Evolutionary conservation across 2,329 filamentous ascomycete species (phyloP), one percentile per base, ranked within the genome.

Genomic region (Fusarium napiforme): DNA sequence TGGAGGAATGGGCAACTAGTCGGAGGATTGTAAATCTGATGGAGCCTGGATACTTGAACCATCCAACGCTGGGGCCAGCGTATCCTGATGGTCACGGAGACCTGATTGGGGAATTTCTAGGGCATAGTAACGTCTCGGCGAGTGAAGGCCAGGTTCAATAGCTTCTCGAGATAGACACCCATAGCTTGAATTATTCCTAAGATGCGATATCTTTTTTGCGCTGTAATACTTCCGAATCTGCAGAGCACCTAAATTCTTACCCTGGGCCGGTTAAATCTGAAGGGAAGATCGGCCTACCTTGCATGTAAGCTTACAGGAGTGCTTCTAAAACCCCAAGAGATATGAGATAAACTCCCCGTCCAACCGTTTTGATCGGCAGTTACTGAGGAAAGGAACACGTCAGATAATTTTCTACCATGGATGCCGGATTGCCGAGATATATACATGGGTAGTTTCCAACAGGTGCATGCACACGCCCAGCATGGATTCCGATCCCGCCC

Each of bases 101-200:
- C 5, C 4, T 52, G 9, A 26, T 52, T 52, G 49, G 49, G 4
- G 49, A 52, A 32, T 52, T 52, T 37, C 12, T 52, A 9, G 4
- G 4, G 7, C 32, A 52, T 16, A 7, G n/a, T 0, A 52, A 37
- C 1, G 32, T 5, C 2, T 52, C 49, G 2, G 11, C n/a, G 1
- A 36, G 18, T 26, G 12, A 21, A 23, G 30, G 9, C 4, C 4
- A 5, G 1, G 43, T 19, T 19, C 6, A 23, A 36, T 52, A 26
- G 16, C 11, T 18, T 26, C 11, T 9, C 4, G 5, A 47, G 8
- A 28, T 47, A 15, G 0, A 21, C 14, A 15, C 15, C 4, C 14
- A 19, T 28, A 4, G 8, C 5, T 39, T 8, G 28, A 7, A 28
- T 7, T 28, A 28, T 28, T 28, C 28, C 28, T 28, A 28, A 28